A percentile compares a stretch with the other conserved stretches of the same genome.
Conservation (phyloP, 225 moss, liverwort and hornwort genomes). For the Bryoerythrophyllum caledonicum region DNA sequence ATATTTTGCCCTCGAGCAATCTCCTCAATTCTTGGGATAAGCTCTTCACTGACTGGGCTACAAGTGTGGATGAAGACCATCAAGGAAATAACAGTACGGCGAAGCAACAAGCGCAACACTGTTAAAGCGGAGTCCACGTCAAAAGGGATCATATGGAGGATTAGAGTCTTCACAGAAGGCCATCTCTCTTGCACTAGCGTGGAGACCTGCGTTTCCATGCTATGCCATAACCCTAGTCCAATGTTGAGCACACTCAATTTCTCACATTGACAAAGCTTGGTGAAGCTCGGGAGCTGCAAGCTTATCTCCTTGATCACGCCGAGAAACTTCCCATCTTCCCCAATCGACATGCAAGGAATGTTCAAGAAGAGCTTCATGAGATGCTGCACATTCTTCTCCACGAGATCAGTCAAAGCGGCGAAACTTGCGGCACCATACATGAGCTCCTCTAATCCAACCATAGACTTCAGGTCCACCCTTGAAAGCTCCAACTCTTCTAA, state of each 20-base stretch:
- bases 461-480: neutral
- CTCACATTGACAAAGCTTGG: slow-evolving; percentile 22
- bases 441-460: slow-evolving; percentile 21
- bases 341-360: slow-evolving; percentile 64
- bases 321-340: slow-evolving; percentile 50
- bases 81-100: neutral
- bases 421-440: slow-evolving; percentile 40
- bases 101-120: neutral
- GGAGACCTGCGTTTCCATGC: slow-evolving; percentile 34
- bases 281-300: slow-evolving; percentile 37
- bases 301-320: slow-evolving; percentile 21
- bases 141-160: slow-evolving; percentile 48
- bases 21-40: slow-evolving; percentile 7
- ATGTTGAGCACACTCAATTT: slow-evolving; percentile 44
- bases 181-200: neutral
- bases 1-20: neutral
- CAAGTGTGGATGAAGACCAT: slow-evolving; percentile 15
- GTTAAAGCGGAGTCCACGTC: neutral
- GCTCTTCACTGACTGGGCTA: neutral
- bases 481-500: slow-evolving; percentile 27
- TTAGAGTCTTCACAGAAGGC: slow-evolving; percentile 41
- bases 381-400: neutral
- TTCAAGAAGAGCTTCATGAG: slow-evolving; percentile 53
- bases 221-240: slow-evolving; percentile 64
- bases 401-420: neutral